Base-by-base conservation (phyloP, 805 yeast genomes). In the Ogataea salicorniae region DNA sequence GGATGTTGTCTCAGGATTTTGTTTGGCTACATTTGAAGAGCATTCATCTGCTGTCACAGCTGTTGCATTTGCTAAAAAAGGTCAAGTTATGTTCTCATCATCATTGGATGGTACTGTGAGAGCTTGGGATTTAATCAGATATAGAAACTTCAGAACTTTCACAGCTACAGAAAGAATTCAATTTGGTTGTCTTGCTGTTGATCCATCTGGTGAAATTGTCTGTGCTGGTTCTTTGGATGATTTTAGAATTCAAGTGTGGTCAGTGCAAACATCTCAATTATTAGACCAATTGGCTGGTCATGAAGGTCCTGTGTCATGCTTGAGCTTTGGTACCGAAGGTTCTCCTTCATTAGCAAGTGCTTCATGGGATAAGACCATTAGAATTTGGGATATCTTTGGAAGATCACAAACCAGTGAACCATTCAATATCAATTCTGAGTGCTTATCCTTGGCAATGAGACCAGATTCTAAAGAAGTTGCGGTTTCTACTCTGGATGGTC, bases 71-170 rank as follows among this genome's bases (percentile, higher is more conserved):
- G 90, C 97, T 34, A 87, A 86, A 57, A 80, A 76, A 51, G 98
- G 98, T 0, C 92, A 89, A 60, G 97, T 94, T 0, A 68, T 94
- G 59, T 94, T 94, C 59, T 84, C 96, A 3, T 78, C 96, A 1
- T 92, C 98, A 0, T 70, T 91, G 50, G 99, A 94, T 70, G 99
- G 99, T 49, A 94, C 99, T 0, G 90, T 94, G 9, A 77, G 97
- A 58, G 99, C 99, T 0, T 94, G 96, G 96, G 99, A 94, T 73
- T 72, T 94, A 52, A 77, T 91, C 35, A 76, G 99, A 58, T 94
- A 85, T 66, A 80, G 99, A 64, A 94, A 94, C 62, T 94, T 94
- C 73, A 77, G 98, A 57, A 89, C 96, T 0, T 91, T 92, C 63
- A 90, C 98, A 0, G 94, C 97, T 0, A 81, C 96, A 3, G 84